phyloP scores from a whole-genome alignment of 306 rosid species.

The Quercus cerris region DNA sequence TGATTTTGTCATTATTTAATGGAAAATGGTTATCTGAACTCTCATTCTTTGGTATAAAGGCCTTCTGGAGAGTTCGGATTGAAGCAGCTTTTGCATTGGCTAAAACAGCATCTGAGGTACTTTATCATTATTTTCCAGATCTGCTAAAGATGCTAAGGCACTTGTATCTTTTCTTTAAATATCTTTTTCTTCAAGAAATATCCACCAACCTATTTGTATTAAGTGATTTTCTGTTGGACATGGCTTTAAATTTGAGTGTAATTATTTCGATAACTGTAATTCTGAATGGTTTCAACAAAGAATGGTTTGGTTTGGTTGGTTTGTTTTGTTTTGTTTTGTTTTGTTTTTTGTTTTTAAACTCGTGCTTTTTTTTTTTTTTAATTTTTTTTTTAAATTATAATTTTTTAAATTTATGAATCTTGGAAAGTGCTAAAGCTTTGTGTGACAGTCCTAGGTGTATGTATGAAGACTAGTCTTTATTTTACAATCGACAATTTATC shows the following conservation, averaged over 20 bases:
- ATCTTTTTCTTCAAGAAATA: background rate
- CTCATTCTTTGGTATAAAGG: slow-evolving; percentile 49
- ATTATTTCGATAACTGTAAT: background rate
- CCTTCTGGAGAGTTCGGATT: slow-evolving; percentile 88
- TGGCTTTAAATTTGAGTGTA: background rate
- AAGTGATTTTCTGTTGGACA: background rate
- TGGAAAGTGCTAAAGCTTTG: background rate
- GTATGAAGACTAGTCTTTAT: background rate
- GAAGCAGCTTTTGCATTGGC: slow-evolving; percentile 99
- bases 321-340: no score
- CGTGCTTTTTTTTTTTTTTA: background rate
- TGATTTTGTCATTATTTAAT: background rate
- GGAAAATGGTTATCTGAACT: slow-evolving; percentile 19
- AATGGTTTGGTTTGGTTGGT: background rate
- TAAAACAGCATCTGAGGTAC: slow-evolving; percentile 88
- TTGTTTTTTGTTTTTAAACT: background rate
- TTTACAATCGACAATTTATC: background rate
- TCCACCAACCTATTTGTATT: background rate
- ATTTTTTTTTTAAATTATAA: background rate
- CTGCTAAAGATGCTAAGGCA: background rate
- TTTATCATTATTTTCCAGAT: slow-evolving; percentile 16
- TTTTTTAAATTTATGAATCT: background rate
- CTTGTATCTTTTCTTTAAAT: background rate
- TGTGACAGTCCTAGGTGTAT: background rate
- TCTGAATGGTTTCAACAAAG: background rate